Base-by-base conservation (phyloP, 1,284 basidiomycete species). In the Leccinum fallax region DNA sequence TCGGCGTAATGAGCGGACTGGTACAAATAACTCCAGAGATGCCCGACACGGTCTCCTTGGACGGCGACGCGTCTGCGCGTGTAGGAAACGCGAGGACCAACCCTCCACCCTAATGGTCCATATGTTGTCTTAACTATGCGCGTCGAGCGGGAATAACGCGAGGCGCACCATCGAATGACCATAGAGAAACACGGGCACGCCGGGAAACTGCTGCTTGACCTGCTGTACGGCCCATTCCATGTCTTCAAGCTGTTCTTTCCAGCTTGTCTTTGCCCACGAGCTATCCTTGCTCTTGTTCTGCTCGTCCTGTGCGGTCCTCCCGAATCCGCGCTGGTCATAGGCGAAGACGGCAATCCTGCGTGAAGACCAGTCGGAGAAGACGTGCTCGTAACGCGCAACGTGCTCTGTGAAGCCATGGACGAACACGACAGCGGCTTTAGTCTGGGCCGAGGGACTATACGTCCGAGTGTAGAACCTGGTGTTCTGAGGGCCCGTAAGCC, bases 311-410 rank as follows among this genome's bases (percentile, higher is more conserved):
- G 88, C 89, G 2, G 94, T 97, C 53, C 83, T 79, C 2, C 95
- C 95, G 72, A 90, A 95, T 0, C 95, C 95, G 55, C 95, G 85
- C 77, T 93, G 90, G 79, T 97, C 95, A 71, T 85, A 93, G 0
- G 92, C 81, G 65, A 93, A 88, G 28, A 94, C 79, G 26, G 84
- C 83, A 66, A 94, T 81, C 2, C 84, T 86, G 21, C 79, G 79
- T 21, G 80, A 76, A 7, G 87, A 78, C 66, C 87, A 82, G 65
- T 80, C 70, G n/a, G 81, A 80, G 74, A 95, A 92, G 63, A 88
- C 86, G 61, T 86, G 80, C 52, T 85, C 80, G 69, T 94, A 94
- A 61, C 90, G 88, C 21, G 80, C 87, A 61, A 89, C 79, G 71
- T 94, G 92, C 69, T 94, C 93, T 28, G 83, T 84, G 73, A 93